phyloP scores from a whole-genome alignment of 257 asterid genomes.

The Petunia secreta region DNA sequence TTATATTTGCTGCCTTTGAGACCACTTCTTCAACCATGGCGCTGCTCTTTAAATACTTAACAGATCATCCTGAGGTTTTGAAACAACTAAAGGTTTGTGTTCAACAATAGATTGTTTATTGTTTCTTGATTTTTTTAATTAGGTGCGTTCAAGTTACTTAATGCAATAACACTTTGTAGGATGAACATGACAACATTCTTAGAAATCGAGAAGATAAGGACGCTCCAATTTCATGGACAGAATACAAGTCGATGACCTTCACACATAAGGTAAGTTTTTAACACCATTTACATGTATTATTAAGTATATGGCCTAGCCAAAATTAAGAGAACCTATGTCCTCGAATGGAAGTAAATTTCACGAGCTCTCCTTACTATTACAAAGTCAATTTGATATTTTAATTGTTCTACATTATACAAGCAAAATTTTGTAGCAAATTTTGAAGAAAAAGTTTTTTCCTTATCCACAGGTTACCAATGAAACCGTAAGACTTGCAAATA shows the following conservation, averaged over 20 bases:
- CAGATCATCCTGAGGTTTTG: background rate
- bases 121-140: background rate
- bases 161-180: background rate
- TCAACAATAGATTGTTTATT: background rate
- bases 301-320: background rate
- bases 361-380: background rate
- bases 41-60: background rate
- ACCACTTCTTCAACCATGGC: conserved; percentile 17
- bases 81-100: conserved; percentile 1
- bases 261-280: conserved; percentile 21
- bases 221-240: conserved; percentile 20
- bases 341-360: background rate
- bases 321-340: too few species aligned
- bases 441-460: background rate
- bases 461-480: background rate
- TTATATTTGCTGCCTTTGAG: conserved; percentile 24
- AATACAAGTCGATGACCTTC: conserved; percentile 26
- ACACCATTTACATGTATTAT: background rate
- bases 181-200: conserved; percentile 26
- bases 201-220: conserved; percentile 10
- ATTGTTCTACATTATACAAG: background rate
- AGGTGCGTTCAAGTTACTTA: background rate
- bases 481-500: background rate
- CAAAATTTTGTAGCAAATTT: background rate
- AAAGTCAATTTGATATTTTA: background rate